Evolutionary conservation across 768 basidiomycete genomes (phyloP).

Genomic region (Exsudoporus frostii): DNA sequence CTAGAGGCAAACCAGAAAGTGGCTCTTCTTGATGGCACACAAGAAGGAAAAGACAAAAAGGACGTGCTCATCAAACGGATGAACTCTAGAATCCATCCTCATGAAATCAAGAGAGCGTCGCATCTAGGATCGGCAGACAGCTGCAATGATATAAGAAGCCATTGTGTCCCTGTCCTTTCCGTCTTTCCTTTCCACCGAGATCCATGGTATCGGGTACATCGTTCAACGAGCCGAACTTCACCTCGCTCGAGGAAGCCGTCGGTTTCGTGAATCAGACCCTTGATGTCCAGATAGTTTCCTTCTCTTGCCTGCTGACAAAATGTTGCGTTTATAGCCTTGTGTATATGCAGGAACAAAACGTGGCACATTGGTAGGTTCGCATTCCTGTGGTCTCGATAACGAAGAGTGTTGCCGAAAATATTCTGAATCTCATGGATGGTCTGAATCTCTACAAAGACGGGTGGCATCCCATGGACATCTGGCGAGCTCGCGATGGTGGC

Average conservation of each 20-base stretch:
- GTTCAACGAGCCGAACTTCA: slow-evolving; percentile 23
- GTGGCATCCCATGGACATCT: slow-evolving; percentile 23
- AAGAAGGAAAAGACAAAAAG: background rate
- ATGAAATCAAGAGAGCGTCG: slow-evolving; percentile 3
- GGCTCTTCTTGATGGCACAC: slow-evolving; percentile 10
- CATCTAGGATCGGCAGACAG: background rate
- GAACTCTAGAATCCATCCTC: background rate
- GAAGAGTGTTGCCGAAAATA: slow-evolving; percentile 16
- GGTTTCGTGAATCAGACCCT: slow-evolving; percentile 30
- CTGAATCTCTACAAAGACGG: slow-evolving; percentile 23
- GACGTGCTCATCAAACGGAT: slow-evolving; percentile 17
- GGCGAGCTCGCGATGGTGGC: slow-evolving; percentile 11
- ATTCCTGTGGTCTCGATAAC: fast-evolving
- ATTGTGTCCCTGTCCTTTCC: slow-evolving; percentile 24
- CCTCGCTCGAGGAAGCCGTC: slow-evolving; percentile 22
- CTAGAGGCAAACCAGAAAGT: background rate
- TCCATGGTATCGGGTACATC: slow-evolving; percentile 15
- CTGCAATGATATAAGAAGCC: slow-evolving; percentile 11
- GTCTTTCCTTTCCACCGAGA: slow-evolving; percentile 13
- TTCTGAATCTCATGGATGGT: slow-evolving; percentile 34
- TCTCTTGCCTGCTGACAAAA: background rate
- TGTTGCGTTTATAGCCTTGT: slow-evolving; percentile 25
- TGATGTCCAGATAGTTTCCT: slow-evolving; percentile 13
- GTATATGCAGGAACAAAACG: slow-evolving; percentile 34
- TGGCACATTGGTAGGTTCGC: slow-evolving; percentile 34